Evolutionary conservation across 371 early-diverging fungal species (phyloP), one percentile per base, ranked within the genome.

Genomic region (Haplosporangium sp.): DNA sequence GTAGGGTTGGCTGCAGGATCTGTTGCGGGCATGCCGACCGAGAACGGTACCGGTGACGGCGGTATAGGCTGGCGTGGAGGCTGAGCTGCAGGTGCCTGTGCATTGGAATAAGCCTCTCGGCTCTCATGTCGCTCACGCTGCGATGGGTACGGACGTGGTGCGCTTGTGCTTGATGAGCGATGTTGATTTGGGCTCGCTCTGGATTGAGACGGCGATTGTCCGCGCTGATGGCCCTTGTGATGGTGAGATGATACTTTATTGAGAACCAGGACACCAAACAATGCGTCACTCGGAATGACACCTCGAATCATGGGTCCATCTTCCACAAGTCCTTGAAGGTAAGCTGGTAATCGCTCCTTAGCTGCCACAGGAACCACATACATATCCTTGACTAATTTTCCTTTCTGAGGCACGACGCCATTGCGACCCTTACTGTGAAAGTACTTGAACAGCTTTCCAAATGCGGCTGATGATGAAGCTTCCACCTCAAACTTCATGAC

Each of bases 361-460:
- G 83, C 82, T 42, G 79, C 77, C 9, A 92, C 61, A 18, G 93
- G 92, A 8, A 92, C 83, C 18, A 94, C 29, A 66, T 94, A 94
- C 85, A 94, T 89, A 63, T 94, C 94, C 73, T 91, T 93, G 48
- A 93, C 85, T 23, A 79, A 83, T 6, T 86, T 83, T 53, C 86
- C 87, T 67, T 87, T 86, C 45, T 90, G 87, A 2, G 89, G 91
- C 6, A 94, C 86, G 0, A 94, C 94, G 7, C 91, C 94, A 70
- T 86, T 89, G 56, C 93, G 84, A 8, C 82, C 55, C 62, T 89
- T 85, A 12, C 84, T 76, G 13, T 84, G 71, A 55, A 94, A 90
- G 69, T 94, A 92, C 14, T 83, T 73, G 29, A 90, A 81, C 37
- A 94, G 72, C 4, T 60, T 51, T 21, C 54, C 64, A 6, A 56